Percentiles rank a stretch among this genome's conserved stretches.
Conservation (phyloP, 2,329 filamentous ascomycete species). For the Paraconiothyrium sp. region DNA sequence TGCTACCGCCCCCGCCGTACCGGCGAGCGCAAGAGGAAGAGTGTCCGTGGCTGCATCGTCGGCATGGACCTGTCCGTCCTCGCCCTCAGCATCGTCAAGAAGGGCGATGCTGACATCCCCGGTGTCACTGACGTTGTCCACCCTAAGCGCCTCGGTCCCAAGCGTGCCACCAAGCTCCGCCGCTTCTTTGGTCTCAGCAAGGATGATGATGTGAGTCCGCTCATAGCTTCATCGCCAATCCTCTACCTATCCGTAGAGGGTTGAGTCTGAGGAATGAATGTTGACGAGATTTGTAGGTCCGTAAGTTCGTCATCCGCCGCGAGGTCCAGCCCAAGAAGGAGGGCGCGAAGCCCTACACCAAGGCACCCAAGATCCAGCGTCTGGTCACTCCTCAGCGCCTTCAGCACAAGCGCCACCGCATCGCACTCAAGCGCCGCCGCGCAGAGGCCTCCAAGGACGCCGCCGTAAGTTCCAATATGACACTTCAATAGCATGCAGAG, state of each 20-base stretch:
- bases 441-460: slow-evolving; percentile 98
- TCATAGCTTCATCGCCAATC: slow-evolving; percentile 73
- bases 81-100: slow-evolving; percentile 95
- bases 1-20: slow-evolving; percentile 99
- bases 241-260: slow-evolving; percentile 45
- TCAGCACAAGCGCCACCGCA: slow-evolving; percentile 99
- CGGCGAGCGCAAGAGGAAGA: slow-evolving; percentile 99
- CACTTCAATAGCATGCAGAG: slow-evolving; percentile 2
- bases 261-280: slow-evolving; percentile 56
- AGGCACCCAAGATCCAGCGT: slow-evolving; percentile 99
- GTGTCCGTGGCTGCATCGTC: slow-evolving; percentile 98
- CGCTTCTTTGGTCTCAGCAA: slow-evolving; percentile 99
- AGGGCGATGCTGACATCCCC: slow-evolving; percentile 93
- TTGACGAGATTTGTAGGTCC: slow-evolving; percentile 71
- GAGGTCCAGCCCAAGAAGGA: slow-evolving; percentile 97
- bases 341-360: slow-evolving; percentile 98
- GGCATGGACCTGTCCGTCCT: slow-evolving; percentile 94
- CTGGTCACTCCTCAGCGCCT: slow-evolving; percentile 99
- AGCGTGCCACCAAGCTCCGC: slow-evolving; percentile 99
- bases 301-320: slow-evolving; percentile 99
- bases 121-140: slow-evolving; percentile 97
- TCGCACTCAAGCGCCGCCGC: slow-evolving; percentile 98
- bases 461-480: slow-evolving; percentile 73
- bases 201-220: slow-evolving; percentile 98
- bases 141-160: slow-evolving; percentile 99